phyloP scores from a whole-genome alignment of 1,284 basidiomycete genomes.

The Ustilago trichophora region DNA sequence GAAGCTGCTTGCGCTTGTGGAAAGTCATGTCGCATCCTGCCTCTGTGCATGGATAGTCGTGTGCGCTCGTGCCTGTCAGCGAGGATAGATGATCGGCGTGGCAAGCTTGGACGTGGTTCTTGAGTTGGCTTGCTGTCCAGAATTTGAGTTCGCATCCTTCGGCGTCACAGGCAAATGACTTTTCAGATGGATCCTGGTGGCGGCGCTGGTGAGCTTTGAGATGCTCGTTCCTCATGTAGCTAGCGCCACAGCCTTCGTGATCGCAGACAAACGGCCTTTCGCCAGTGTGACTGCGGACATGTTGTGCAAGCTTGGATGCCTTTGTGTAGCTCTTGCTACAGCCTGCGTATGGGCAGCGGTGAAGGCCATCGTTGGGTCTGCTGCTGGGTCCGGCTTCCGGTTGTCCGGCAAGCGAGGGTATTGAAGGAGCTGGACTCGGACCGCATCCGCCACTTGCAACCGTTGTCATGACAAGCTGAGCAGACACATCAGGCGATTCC shows the following conservation, averaged over 20 bases:
- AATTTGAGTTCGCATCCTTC: constrained; percentile 79
- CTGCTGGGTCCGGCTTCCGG: constrained; percentile 21
- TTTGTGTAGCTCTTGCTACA: constrained; percentile 86
- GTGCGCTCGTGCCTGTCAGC: constrained; percentile 10
- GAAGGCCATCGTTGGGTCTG: constrained; percentile 5
- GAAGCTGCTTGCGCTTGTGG: constrained; percentile 50
- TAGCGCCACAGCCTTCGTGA: constrained; percentile 74
- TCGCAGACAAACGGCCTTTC: constrained; percentile 78
- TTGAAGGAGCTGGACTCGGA: neutral
- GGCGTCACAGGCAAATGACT: constrained; percentile 54
- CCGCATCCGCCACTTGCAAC: neutral
- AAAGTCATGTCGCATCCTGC: constrained; percentile 30
- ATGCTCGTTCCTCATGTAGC: constrained; percentile 85
- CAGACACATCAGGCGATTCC: too few species aligned
- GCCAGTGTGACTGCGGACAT: constrained; percentile 73
- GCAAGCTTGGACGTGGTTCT: constrained; percentile 73
- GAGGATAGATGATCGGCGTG: constrained; percentile 57
- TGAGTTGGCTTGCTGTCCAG: constrained; percentile 89
- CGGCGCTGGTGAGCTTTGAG: constrained; percentile 82
- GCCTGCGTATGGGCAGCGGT: constrained; percentile 73
- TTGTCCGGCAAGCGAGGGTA: neutral
- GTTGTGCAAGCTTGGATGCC: constrained; percentile 83
- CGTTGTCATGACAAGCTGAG: constrained; percentile 5
- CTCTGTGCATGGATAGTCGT: constrained; percentile 44
- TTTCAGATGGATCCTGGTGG: constrained; percentile 70